Percentiles rank a stretch among this genome's conserved stretches.
Evolutionary conservation across 2,329 filamentous ascomycete species (phyloP).

Genomic region (Septoria petroselini): DNA sequence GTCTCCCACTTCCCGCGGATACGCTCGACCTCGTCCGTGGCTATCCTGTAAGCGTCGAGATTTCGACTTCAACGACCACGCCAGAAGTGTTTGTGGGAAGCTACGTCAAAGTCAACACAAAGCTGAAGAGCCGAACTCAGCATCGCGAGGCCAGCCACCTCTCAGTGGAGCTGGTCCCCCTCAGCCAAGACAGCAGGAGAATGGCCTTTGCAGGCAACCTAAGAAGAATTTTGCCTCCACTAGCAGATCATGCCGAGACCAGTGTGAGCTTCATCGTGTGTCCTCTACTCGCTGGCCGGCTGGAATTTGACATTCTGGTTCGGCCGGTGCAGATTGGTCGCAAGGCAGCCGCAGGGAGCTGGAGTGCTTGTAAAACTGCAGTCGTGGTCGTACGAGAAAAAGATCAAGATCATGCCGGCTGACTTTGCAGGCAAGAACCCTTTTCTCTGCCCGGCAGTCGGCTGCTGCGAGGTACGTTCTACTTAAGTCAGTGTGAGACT

Average conservation of each 20-base stretch:
- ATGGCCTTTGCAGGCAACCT: conserved; percentile 25
- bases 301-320: conserved; percentile 22
- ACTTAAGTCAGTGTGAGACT: no score
- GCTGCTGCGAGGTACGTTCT: no score
- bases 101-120: neutral
- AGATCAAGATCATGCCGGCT: no score
- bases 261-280: conserved; percentile 28
- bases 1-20: conserved; percentile 20
- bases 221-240: conserved; percentile 20
- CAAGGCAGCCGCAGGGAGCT: neutral
- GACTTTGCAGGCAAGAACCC: no score
- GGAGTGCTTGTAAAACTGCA: neutral
- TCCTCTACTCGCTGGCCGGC: conserved; percentile 24
- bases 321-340: conserved; percentile 11
- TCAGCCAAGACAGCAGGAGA: conserved; percentile 15
- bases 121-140: conserved; percentile 15
- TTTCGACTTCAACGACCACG: conserved; percentile 17
- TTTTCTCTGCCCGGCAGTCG: no score
- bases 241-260: conserved; percentile 16
- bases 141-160: neutral
- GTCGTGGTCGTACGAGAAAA: no score
- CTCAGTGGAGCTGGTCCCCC: conserved; percentile 15
- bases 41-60: conserved; percentile 14
- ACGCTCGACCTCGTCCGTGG: conserved; percentile 21
- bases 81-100: neutral